phyloP scores from a whole-genome alignment of 176 grass and related monocot species.

The Bothriochloa decipiens region DNA sequence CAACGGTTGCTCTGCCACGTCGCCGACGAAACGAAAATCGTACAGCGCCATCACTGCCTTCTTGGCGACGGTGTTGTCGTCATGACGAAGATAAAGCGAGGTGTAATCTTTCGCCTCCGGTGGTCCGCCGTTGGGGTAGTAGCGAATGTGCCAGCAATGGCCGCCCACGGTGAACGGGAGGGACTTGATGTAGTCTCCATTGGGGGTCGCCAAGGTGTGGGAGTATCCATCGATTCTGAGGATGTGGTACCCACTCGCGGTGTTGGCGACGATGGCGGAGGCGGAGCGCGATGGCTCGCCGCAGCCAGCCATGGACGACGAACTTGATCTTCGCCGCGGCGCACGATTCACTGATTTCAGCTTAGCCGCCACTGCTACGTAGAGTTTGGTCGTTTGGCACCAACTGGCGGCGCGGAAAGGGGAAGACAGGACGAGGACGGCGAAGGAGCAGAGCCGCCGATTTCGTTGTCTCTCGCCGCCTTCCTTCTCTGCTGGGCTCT shows the following conservation, averaged over 20 bases:
- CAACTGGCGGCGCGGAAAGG: neutral
- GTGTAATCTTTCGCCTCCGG: neutral
- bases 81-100: constrained; percentile 14
- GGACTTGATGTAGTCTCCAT: neutral
- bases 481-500: too few relatives aligned
- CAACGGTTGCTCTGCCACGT: neutral
- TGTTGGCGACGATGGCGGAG: neutral
- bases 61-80: neutral
- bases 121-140: constrained; percentile 21
- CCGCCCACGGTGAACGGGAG: constrained; percentile 17
- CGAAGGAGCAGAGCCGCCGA: too few relatives aligned
- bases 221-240: constrained; percentile 12
- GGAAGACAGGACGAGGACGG: neutral
- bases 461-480: too few relatives aligned
- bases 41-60: neutral
- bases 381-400: neutral
- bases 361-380: neutral
- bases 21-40: constrained; percentile 27
- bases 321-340: neutral
- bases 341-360: neutral
- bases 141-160: constrained; percentile 28
- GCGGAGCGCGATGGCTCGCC: neutral
- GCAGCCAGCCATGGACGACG: neutral
- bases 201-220: neutral
- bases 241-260: neutral